Percentiles rank a stretch among this genome's conserved stretches.
Conservation (phyloP, 139 green algal genomes). For the Nannochloris sp. region DNA sequence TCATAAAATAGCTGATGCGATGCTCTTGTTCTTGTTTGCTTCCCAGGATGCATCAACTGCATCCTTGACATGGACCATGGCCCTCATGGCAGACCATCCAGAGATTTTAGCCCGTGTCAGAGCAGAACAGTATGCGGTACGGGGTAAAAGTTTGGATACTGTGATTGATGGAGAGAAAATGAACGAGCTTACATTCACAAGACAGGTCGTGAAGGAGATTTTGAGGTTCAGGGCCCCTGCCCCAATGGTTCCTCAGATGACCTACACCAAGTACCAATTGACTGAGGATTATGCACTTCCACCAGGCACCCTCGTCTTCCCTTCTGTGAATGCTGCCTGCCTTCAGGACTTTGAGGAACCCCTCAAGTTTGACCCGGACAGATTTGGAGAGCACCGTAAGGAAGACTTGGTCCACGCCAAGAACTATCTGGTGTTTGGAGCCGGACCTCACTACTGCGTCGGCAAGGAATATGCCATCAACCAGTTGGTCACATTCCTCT, state of each 20-base stretch:
- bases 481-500: slow-evolving; percentile 68
- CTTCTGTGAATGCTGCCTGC: slow-evolving; percentile 41
- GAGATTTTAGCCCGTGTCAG: slow-evolving; percentile 61
- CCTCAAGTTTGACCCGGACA: slow-evolving; percentile 70
- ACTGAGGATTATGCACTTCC: slow-evolving; percentile 58
- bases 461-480: slow-evolving; percentile 77
- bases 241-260: slow-evolving; percentile 75
- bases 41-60: slow-evolving; percentile 77
- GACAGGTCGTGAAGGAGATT: slow-evolving; percentile 72
- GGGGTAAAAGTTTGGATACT: slow-evolving; percentile 33
- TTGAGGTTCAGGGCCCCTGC: slow-evolving; percentile 65
- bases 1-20: slow-evolving; percentile 34
- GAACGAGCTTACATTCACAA: slow-evolving; percentile 66
- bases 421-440: slow-evolving; percentile 79
- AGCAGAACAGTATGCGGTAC: slow-evolving; percentile 50
- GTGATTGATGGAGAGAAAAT: slow-evolving; percentile 59
- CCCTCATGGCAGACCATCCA: slow-evolving; percentile 71
- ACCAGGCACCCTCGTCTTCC: slow-evolving; percentile 68
- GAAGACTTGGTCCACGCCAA: slow-evolving; percentile 60
- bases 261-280: slow-evolving; percentile 57
- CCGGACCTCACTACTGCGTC: slow-evolving; percentile 80
- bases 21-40: slow-evolving; percentile 88
- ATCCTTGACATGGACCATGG: slow-evolving; percentile 67
- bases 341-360: slow-evolving; percentile 62
- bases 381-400: slow-evolving; percentile 63